These are phyloP conservation scores for Phlebiopsis flavidoalba DNA, from an alignment of 768 basidiomycete species.

Conservation along the genomic window DNA sequence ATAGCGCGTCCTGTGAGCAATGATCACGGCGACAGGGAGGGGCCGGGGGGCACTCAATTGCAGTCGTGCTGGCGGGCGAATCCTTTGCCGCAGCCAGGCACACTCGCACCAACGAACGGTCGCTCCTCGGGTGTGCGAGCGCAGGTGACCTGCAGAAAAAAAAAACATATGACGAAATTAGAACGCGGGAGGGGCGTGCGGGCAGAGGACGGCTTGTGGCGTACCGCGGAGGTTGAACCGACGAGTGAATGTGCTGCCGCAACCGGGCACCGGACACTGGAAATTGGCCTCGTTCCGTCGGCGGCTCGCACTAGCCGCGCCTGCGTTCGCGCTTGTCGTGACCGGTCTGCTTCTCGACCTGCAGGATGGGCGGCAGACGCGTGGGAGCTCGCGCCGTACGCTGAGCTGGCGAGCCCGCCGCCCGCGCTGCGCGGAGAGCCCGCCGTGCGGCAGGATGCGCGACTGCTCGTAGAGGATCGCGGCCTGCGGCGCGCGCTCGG, in stretches of 20 bases:
- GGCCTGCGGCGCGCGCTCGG: conserved; percentile 47
- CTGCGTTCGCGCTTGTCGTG: conserved; percentile 88
- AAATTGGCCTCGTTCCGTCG: conserved; percentile 90
- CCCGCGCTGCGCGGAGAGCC: conserved; percentile 8
- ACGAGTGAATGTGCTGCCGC: conserved; percentile 54
- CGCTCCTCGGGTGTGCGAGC: conserved; percentile 95
- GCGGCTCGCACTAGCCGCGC: conserved; percentile 79
- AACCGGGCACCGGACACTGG: conserved; percentile 39
- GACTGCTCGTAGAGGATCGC: conserved; percentile 50
- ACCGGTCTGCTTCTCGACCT: conserved; percentile 94
- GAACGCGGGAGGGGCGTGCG: conserved; percentile 1
- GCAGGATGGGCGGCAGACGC: conserved; percentile 78
- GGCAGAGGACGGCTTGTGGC: conserved; percentile 11
- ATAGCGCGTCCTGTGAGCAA: conserved; percentile 1
- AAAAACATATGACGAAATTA: neutral
- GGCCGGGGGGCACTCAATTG: conserved; percentile 58
- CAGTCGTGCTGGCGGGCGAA: conserved; percentile 96
- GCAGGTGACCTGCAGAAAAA: conserved; percentile 67
- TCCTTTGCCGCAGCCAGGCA: conserved; percentile 91
- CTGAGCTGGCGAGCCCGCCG: neutral
- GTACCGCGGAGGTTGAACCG: conserved; percentile 83
- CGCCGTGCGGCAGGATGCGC: conserved; percentile 24
- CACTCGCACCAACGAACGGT: conserved; percentile 82
- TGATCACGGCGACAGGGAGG: conserved; percentile 3
- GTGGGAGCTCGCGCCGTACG: conserved; percentile 13